A percentile compares a stretch with the other conserved stretches of the same genome.
These are phyloP conservation scores for Silene conica DNA, from an alignment of 148 eudicot species.

Conservation along the genomic window DNA sequence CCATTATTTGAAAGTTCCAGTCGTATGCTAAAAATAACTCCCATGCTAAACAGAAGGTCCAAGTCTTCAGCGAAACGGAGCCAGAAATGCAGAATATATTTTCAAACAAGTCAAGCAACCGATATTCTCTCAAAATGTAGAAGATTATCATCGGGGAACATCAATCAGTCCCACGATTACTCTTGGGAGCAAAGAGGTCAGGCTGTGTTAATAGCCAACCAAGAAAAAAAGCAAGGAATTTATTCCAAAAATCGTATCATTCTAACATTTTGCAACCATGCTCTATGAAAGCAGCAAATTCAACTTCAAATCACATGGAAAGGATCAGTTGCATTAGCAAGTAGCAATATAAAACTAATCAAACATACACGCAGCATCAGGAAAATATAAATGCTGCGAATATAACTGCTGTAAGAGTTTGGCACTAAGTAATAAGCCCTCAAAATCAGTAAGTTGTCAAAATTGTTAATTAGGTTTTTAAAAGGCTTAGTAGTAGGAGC, in stretches of 20 bases:
- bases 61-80: neutral
- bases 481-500: too few species aligned
- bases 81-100: neutral
- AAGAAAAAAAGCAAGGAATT: neutral
- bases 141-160: neutral
- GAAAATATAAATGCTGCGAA: neutral
- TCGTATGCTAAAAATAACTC: neutral
- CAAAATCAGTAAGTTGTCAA: too few species aligned
- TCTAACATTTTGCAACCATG: too few species aligned
- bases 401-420: neutral
- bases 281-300: neutral
- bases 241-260: neutral
- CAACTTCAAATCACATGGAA: slow-evolving; percentile 1
- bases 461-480: too few species aligned
- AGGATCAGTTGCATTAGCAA: neutral
- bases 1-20: neutral
- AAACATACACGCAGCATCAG: neutral
- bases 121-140: neutral
- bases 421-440: neutral
- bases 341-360: neutral
- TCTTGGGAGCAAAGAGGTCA: neutral
- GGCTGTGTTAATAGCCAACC: neutral
- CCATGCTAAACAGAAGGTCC: neutral
- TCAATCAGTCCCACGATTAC: neutral
- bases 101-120: neutral